These are phyloP conservation scores for Trichoderma virens DNA, from an alignment of 495 filamentous ascomycete genomes.

Conservation along the genomic window DNA sequence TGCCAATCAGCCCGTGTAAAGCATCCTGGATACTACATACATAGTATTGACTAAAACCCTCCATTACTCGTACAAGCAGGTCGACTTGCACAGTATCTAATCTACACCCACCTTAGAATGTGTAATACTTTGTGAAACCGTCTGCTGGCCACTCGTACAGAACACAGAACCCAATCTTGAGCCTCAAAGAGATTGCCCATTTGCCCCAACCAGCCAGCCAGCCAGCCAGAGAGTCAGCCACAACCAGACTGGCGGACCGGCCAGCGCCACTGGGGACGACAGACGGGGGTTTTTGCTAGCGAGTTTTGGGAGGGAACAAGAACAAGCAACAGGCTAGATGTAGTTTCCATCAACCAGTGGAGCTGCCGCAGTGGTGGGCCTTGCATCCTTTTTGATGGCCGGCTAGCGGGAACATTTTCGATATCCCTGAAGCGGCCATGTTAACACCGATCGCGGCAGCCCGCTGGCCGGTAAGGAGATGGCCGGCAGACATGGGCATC, in stretches of 20 bases:
- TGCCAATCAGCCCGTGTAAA: too few relatives aligned
- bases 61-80: too few relatives aligned
- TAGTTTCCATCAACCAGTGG: neutral
- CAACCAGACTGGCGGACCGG: neutral
- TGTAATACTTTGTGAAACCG: too few relatives aligned
- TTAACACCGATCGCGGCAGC: constrained; percentile 4
- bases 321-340: constrained; percentile 1
- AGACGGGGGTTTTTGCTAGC: neutral
- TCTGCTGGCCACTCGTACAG: too few relatives aligned
- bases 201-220: neutral
- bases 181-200: neutral
- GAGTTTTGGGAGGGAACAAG: neutral
- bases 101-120: too few relatives aligned
- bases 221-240: neutral
- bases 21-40: too few relatives aligned
- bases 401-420: neutral
- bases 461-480: neutral
- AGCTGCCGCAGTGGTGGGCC: neutral
- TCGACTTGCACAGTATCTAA: too few relatives aligned
- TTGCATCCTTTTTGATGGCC: neutral
- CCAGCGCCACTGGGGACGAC: neutral
- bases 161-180: neutral
- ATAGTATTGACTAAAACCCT: too few relatives aligned
- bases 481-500: neutral
- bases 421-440: neutral